Percentiles rank a stretch among this genome's conserved stretches.
Evolutionary conservation across 306 rosid species (phyloP).

Genomic region (Quillaja saponaria): DNA sequence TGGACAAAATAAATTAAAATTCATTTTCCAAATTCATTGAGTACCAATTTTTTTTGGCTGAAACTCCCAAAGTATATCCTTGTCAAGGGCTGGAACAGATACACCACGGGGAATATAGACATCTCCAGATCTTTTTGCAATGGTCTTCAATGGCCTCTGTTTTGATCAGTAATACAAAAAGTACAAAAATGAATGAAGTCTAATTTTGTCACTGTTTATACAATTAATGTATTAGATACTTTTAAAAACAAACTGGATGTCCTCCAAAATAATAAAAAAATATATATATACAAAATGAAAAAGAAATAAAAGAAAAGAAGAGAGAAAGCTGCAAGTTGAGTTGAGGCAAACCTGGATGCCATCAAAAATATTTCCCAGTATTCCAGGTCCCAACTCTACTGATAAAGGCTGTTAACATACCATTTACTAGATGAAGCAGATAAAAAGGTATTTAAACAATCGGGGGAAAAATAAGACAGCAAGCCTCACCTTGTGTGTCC

Average conservation of each 20-base stretch:
- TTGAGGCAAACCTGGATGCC: slow-evolving; percentile 86
- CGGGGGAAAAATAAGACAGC: slow-evolving; percentile 13
- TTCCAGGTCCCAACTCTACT: slow-evolving; percentile 99
- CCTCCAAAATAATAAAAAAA: neutral
- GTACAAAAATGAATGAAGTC: neutral
- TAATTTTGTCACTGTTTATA: neutral
- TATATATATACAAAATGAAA: neutral
- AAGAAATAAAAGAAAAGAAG: slow-evolving; percentile 4
- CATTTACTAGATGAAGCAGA: slow-evolving; percentile 29
- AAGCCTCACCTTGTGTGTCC: slow-evolving; percentile 81
- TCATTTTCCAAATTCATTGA: neutral
- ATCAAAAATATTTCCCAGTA: slow-evolving; percentile 93
- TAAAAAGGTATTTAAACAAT: slow-evolving; percentile 6
- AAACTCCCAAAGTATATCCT: slow-evolving; percentile 93
- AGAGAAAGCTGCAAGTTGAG: slow-evolving; percentile 11
- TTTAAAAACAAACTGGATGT: no score
- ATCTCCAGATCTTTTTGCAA: slow-evolving; percentile 90
- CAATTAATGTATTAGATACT: neutral
- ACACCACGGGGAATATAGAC: slow-evolving; percentile 99
- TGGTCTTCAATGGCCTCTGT: slow-evolving; percentile 98
- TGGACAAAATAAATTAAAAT: neutral
- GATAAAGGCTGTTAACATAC: slow-evolving; percentile 78
- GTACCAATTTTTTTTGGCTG: slow-evolving; percentile 87
- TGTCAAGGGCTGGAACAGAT: slow-evolving; percentile 96
- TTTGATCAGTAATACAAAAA: slow-evolving; percentile 2